These are phyloP conservation scores for Populus tremula DNA, from an alignment of 345 rosid species.

Conservation along the genomic window DNA sequence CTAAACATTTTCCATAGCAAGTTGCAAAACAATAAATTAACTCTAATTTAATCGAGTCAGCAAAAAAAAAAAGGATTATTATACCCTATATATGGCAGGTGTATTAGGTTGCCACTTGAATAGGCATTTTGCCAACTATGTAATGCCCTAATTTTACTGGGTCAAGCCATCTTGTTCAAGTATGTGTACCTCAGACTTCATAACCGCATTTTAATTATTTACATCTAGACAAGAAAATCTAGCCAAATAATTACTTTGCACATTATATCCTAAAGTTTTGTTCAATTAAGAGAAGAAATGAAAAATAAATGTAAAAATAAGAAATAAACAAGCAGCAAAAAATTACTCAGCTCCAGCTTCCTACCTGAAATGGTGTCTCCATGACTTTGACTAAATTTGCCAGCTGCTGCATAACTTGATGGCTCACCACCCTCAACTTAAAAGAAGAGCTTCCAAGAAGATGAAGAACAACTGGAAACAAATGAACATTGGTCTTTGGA, in stretches of 20 bases:
- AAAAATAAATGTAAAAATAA: neutral
- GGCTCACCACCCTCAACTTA: conserved; percentile 66
- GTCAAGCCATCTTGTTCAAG: neutral
- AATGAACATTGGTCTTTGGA: conserved; percentile 60
- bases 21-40: neutral
- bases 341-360: conserved; percentile 19
- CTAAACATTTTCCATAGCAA: neutral
- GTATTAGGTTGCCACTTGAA: neutral
- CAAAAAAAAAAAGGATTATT: neutral
- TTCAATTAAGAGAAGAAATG: neutral
- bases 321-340: conserved; percentile 6
- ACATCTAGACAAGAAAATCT: neutral
- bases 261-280: neutral
- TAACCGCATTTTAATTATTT: neutral
- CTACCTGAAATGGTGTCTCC: conserved; percentile 87
- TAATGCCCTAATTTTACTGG: neutral
- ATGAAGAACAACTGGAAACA: conserved; percentile 84
- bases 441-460: conserved; percentile 81
- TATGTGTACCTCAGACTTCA: neutral
- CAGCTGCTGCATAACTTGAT: conserved; percentile 67
- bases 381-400: conserved; percentile 73
- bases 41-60: neutral
- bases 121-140: neutral
- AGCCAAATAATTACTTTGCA: neutral
- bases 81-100: neutral